Evolutionary conservation across 2,329 filamentous ascomycete genomes (phyloP), one percentile per base, ranked within the genome.

Genomic region (Mycosphaerella arachidis): DNA sequence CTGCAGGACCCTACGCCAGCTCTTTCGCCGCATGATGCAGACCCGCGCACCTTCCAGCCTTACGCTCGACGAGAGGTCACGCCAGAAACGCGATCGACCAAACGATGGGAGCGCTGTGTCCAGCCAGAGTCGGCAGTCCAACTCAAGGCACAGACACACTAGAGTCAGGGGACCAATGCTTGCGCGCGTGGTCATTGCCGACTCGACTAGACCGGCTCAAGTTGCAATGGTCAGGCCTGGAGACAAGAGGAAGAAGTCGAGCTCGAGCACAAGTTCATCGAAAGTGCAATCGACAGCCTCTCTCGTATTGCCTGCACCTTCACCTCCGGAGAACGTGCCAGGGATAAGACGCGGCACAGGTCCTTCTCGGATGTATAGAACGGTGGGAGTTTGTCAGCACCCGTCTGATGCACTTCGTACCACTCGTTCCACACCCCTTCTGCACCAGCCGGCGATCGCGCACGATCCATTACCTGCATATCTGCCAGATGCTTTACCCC

Each of bases 1-100:
- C 18, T 68, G 80, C 51, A 68, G 71, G 12, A 73, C 76, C 16
- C 69, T 80, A 54, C 73, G 73, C 31, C 70, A 76, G 57, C 71
- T 80, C 8, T 76, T 72, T 55, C 63, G 57, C 10, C 63, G 70
- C 6, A 61, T 70, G 59, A 24, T 51, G n/a, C 59, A 60, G 18
- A 1, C 10, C 13, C 33, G 37, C 7, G 6, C 20, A 3, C 52
- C 16, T 31, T 20, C 12, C 13, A 30, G 46, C 20, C 20, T 50
- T 12, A 1, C n/a, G 7, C 18, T 20, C 24, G n/a, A 18, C 45
- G 46, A 50, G 9, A 29, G 46, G 13, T 10, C 7, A 50, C 20
- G 18, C 13, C 24, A 29, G 20, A 27, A 27, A 29, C 12, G 10
- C 5, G 24, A 50, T 29, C 18, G 18, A 20, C 46, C 46, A 3